Conservation (phyloP, 768 basidiomycete species). For the Lepiota brunneoincarnata region DNA sequence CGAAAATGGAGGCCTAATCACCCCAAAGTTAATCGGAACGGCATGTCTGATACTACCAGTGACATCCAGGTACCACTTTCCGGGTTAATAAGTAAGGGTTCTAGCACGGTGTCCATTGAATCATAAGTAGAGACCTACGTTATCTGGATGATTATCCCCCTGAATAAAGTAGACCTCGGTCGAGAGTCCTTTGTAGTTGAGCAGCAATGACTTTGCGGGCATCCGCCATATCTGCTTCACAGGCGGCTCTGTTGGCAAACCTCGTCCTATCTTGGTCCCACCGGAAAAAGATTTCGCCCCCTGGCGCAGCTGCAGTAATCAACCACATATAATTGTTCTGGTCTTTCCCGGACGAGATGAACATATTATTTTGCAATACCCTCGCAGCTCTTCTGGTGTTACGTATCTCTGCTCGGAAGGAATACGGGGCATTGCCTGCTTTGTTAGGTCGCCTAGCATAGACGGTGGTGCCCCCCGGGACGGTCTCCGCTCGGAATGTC, state of each 20-base stretch:
- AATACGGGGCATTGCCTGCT: background rate
- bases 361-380: background rate
- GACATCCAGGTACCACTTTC: background rate
- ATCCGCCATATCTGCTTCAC: conserved; percentile 2
- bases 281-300: background rate
- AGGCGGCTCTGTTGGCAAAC: conserved; percentile 4
- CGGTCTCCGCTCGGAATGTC: conserved; percentile 1
- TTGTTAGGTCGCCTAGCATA: background rate
- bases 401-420: background rate
- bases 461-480: background rate
- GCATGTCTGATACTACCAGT: background rate
- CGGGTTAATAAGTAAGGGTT: no score
- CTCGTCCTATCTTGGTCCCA: background rate
- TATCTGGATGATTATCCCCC: background rate
- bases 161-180: background rate
- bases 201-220: background rate
- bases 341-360: background rate
- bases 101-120: no score
- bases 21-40: background rate
- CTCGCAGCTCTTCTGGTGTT: background rate
- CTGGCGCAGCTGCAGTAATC: conserved; percentile 4
- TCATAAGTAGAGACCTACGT: background rate
- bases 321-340: background rate
- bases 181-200: no score
- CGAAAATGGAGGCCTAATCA: background rate